These are phyloP conservation scores for Rubia peregrina DNA, from an alignment of 305 asterid species.

Conservation along the genomic window DNA sequence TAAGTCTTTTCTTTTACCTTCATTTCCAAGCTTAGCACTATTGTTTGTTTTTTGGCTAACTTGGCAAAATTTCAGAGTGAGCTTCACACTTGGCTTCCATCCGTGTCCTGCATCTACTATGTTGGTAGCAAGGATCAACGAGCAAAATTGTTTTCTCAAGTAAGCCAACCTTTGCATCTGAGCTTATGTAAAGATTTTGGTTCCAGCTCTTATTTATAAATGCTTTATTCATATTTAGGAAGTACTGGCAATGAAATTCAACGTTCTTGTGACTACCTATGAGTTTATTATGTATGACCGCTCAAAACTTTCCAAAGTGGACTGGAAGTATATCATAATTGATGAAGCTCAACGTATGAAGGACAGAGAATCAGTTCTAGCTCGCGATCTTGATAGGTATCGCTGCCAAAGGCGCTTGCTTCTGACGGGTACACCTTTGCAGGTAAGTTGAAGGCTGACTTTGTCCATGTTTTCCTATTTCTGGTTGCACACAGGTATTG, in stretches of 20 bases:
- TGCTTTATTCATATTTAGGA: slow-evolving; percentile 51
- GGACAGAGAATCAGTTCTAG: slow-evolving; percentile 97
- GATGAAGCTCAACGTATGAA: slow-evolving; percentile 99
- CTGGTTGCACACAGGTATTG: neutral
- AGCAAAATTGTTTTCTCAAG: slow-evolving; percentile 88
- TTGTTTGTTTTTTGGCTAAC: slow-evolving; percentile 23
- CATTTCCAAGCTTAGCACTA: slow-evolving; percentile 11
- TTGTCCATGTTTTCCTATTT: slow-evolving; percentile 6
- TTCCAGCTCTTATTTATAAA: slow-evolving; percentile 17
- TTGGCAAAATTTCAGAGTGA: slow-evolving; percentile 64
- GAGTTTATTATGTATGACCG: slow-evolving; percentile 93
- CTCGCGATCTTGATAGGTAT: slow-evolving; percentile 99
- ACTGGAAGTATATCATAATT: slow-evolving; percentile 96
- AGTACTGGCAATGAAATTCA: slow-evolving; percentile 91
- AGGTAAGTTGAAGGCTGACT: slow-evolving; percentile 37
- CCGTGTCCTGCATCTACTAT: slow-evolving; percentile 77
- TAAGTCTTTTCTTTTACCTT: slow-evolving; percentile 23
- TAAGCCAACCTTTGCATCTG: slow-evolving; percentile 28
- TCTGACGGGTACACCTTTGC: slow-evolving; percentile 98
- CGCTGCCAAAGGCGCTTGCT: slow-evolving; percentile 99
- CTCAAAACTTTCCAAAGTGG: slow-evolving; percentile 81
- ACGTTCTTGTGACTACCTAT: slow-evolving; percentile 91
- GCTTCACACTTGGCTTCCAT: slow-evolving; percentile 84
- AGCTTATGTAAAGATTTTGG: slow-evolving; percentile 14
- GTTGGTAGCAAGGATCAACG: slow-evolving; percentile 93